Conservation (phyloP, 78 protist species). For the Trichosphaerium sp. region DNA sequence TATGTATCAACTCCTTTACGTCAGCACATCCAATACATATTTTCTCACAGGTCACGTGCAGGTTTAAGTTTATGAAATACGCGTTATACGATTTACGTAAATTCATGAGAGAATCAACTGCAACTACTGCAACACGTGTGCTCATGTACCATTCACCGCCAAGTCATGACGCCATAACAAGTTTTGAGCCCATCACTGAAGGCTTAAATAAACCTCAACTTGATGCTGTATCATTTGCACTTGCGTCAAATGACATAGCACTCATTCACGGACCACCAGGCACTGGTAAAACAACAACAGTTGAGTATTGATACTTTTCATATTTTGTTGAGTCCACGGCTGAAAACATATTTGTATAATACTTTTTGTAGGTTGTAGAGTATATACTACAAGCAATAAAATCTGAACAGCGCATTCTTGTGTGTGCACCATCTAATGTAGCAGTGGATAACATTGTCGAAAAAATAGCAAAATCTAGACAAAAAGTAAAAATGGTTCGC, state of each 20-base stretch:
- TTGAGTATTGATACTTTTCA: neutral
- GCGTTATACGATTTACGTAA: neutral
- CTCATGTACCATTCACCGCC: neutral
- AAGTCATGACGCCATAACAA: neutral
- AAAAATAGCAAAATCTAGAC: slow-evolving; percentile 13
- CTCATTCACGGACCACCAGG: slow-evolving; percentile 81
- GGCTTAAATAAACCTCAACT: slow-evolving; percentile 33
- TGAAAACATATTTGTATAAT: neutral
- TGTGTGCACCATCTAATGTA: slow-evolving; percentile 70
- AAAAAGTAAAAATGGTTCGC: slow-evolving; percentile 36
- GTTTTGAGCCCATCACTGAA: neutral
- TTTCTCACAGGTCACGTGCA: slow-evolving; percentile 37
- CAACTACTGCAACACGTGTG: neutral
- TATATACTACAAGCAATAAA: slow-evolving; percentile 39
- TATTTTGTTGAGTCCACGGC: neutral
- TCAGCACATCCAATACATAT: neutral
- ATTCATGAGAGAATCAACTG: slow-evolving; percentile 1
- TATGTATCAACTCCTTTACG: neutral
- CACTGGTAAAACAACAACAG: slow-evolving; percentile 75
- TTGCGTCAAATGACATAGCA: slow-evolving; percentile 45
- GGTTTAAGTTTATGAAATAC: slow-evolving; percentile 1
- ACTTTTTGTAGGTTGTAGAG: slow-evolving; percentile 43
- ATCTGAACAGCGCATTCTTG: slow-evolving; percentile 47
- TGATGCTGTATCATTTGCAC: slow-evolving; percentile 32
- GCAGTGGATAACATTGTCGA: slow-evolving; percentile 59